Percentiles rank a stretch among this genome's conserved stretches.
Conservation (phyloP, 1,284 basidiomycete species). For the Cerrena zonata region DNA sequence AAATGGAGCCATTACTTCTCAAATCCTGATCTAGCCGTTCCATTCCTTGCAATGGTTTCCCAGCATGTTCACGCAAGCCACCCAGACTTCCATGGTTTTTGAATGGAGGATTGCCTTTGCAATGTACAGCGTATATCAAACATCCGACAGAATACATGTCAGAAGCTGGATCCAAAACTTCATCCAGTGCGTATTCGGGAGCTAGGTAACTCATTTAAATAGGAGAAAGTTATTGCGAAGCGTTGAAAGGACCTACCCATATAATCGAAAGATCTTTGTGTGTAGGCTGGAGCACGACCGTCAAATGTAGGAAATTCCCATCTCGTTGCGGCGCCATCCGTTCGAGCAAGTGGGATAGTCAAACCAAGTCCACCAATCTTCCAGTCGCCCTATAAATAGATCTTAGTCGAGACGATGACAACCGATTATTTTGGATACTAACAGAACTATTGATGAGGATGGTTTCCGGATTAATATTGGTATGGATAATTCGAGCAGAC, state of each 20-base stretch:
- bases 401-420: background rate
- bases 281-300: conserved; percentile 70
- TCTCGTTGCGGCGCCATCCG: conserved; percentile 69
- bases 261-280: conserved; percentile 92
- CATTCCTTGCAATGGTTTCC: conserved; percentile 57
- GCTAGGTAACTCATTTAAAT: conserved; percentile 44
- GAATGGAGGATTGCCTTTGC: conserved; percentile 84
- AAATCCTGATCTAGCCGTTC: conserved; percentile 63
- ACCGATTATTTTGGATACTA: conserved; percentile 25
- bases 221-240: background rate
- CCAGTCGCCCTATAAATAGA: conserved; percentile 83
- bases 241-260: conserved; percentile 54
- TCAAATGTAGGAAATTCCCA: conserved; percentile 91
- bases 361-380: conserved; percentile 89
- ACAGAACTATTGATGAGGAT: conserved; percentile 85
- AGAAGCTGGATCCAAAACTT: conserved; percentile 77
- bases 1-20: conserved; percentile 43
- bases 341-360: conserved; percentile 70
- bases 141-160: conserved; percentile 95
- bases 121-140: conserved; percentile 84
- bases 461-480: conserved; percentile 83
- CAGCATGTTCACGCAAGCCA: conserved; percentile 74
- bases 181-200: conserved; percentile 92
- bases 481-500: conserved; percentile 87
- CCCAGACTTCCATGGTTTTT: conserved; percentile 81